Evolutionary conservation across 495 filamentous ascomycete species (phyloP).

Genomic region (Neurospora terricola): DNA sequence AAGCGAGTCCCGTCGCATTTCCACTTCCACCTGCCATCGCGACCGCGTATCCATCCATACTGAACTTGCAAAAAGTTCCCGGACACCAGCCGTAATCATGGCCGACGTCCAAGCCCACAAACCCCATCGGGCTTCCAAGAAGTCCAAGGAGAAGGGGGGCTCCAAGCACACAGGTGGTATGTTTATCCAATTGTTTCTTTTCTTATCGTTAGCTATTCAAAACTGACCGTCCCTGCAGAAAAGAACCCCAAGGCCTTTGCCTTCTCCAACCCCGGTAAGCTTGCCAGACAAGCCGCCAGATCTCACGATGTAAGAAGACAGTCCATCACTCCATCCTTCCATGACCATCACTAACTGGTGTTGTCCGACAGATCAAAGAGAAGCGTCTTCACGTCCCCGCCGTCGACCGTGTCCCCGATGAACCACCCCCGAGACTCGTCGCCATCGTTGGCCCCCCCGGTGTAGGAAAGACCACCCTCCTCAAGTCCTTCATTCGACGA

Average conservation of each 20-base stretch:
- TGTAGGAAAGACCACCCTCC: slow-evolving; percentile 55
- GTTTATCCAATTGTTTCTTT: slow-evolving; percentile 3
- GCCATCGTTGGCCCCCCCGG: slow-evolving; percentile 89
- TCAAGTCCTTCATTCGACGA: slow-evolving; percentile 85
- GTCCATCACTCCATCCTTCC: not conserved
- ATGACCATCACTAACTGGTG: not conserved
- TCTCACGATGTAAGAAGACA: slow-evolving; percentile 69
- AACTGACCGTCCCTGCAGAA: slow-evolving; percentile 31
- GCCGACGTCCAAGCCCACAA: slow-evolving; percentile 70
- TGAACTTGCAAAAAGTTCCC: not conserved
- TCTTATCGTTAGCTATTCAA: not conserved
- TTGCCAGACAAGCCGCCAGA: slow-evolving; percentile 73
- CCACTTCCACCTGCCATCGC: not conserved
- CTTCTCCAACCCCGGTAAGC: slow-evolving; percentile 73
- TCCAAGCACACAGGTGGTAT: slow-evolving; percentile 32
- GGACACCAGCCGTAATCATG: slow-evolving; percentile 37
- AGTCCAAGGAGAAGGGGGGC: slow-evolving; percentile 86
- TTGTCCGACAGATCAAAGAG: slow-evolving; percentile 64
- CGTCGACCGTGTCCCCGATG: slow-evolving; percentile 88
- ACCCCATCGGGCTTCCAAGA: slow-evolving; percentile 74
- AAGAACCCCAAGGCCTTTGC: slow-evolving; percentile 89
- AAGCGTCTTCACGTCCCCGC: slow-evolving; percentile 92
- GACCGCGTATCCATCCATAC: not conserved
- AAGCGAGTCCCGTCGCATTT: slow-evolving; percentile 1
- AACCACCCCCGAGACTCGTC: slow-evolving; percentile 87